phyloP scores from a whole-genome alignment of 805 yeast species.

The Nematodospora valgi region DNA sequence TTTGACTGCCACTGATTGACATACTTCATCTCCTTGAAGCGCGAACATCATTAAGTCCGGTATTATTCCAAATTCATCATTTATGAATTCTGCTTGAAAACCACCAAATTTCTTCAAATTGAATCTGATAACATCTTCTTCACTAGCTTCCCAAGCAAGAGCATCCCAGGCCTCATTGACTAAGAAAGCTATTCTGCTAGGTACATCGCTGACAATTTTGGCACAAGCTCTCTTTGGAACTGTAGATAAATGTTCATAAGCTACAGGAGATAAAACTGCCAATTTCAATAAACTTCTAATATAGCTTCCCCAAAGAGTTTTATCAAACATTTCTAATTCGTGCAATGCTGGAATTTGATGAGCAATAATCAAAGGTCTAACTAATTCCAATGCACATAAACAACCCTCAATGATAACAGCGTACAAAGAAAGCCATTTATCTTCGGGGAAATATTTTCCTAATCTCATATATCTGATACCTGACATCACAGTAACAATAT shows the following conservation, averaged over 20 bases:
- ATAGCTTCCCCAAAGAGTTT: slow-evolving; percentile 67
- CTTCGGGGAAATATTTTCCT: slow-evolving; percentile 60
- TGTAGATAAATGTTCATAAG: slow-evolving; percentile 65
- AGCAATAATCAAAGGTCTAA: slow-evolving; percentile 46
- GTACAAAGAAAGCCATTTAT: slow-evolving; percentile 70
- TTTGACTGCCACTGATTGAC: slow-evolving; percentile 61
- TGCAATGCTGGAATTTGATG: slow-evolving; percentile 52
- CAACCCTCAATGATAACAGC: slow-evolving; percentile 56
- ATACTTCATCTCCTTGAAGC: slow-evolving; percentile 59
- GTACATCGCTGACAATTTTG: slow-evolving; percentile 58
- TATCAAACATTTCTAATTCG: slow-evolving; percentile 51
- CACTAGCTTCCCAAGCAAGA: slow-evolving; percentile 60
- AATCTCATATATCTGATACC: slow-evolving; percentile 51
- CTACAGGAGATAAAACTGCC: slow-evolving; percentile 64
- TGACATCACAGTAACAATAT: slow-evolving; percentile 38
- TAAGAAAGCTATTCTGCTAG: slow-evolving; percentile 55
- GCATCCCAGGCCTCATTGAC: slow-evolving; percentile 68
- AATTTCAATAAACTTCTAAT: slow-evolving; percentile 54
- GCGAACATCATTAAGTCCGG: slow-evolving; percentile 65
- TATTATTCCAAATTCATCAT: slow-evolving; percentile 54
- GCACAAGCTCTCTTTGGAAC: slow-evolving; percentile 71
- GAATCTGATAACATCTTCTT: slow-evolving; percentile 54
- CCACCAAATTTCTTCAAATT: slow-evolving; percentile 64
- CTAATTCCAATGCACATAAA: slow-evolving; percentile 50
- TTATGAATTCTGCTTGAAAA: slow-evolving; percentile 62